These are phyloP conservation scores for Hirschfeldia incana DNA, from an alignment of 345 rosid species.

Conservation along the genomic window DNA sequence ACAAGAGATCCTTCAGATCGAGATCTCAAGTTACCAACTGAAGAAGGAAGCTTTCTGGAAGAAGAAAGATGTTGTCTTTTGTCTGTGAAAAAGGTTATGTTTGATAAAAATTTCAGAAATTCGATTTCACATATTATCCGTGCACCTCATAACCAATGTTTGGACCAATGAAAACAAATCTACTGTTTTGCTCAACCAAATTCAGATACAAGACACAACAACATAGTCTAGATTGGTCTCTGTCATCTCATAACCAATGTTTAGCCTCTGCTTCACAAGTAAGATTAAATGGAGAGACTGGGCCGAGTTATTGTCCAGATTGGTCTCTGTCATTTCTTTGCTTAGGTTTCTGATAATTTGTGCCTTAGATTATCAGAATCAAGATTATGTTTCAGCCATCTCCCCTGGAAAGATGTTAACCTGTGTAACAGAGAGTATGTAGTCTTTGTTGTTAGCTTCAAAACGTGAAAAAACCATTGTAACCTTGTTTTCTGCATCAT, in stretches of 20 bases:
- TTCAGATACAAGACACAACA: background rate
- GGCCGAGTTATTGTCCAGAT: background rate
- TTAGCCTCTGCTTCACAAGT: background rate
- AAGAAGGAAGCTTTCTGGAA: background rate
- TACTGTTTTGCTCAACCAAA: background rate
- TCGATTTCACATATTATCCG: background rate
- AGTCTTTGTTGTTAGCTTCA: conserved; percentile 1
- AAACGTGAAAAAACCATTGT: background rate
- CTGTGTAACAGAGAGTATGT: conserved; percentile 36
- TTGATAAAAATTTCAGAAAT: background rate
- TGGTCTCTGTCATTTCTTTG: conserved; percentile 39
- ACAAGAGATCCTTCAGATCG: background rate
- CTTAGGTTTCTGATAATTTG: conserved; percentile 55
- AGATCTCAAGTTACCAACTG: background rate
- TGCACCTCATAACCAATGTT: background rate
- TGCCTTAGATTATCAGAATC: conserved; percentile 76
- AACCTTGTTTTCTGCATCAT: conserved; percentile 82
- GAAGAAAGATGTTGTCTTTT: background rate
- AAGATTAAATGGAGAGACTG: background rate
- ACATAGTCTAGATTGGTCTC: too few species aligned
- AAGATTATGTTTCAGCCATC: conserved; percentile 78
- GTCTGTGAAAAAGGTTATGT: background rate
- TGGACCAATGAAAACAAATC: conserved; percentile 7
- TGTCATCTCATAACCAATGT: too few species aligned
- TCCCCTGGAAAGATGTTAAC: conserved; percentile 73